phyloP scores from a whole-genome alignment of 2,329 filamentous ascomycete genomes.

The Sporothrix euskadiensis region DNA sequence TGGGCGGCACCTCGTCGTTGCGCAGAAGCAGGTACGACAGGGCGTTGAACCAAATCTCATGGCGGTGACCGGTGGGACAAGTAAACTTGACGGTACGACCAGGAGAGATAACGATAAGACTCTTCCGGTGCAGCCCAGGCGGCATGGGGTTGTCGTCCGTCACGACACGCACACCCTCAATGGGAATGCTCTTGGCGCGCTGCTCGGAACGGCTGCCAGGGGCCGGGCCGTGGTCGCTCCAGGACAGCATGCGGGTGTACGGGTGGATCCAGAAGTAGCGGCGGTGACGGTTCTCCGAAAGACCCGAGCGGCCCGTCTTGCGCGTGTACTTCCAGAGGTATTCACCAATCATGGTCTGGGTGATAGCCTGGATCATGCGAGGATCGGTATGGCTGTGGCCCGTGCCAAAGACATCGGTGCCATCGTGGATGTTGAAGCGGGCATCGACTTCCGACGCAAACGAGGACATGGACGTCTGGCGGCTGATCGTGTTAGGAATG shows the following conservation, averaged over 20 bases:
- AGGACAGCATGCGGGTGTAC: slow-evolving; percentile 94
- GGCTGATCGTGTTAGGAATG: slow-evolving; percentile 41
- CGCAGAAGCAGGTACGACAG: slow-evolving; percentile 88
- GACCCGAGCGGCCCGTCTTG: slow-evolving; percentile 82
- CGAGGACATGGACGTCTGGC: slow-evolving; percentile 87
- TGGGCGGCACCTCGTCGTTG: slow-evolving; percentile 49
- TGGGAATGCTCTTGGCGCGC: slow-evolving; percentile 83
- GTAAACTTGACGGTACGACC: slow-evolving; percentile 91
- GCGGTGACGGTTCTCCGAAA: slow-evolving; percentile 86
- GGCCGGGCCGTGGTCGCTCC: slow-evolving; percentile 88
- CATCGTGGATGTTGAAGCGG: slow-evolving; percentile 76
- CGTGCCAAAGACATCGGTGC: slow-evolving; percentile 46
- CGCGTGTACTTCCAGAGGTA: slow-evolving; percentile 99
- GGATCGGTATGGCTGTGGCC: slow-evolving; percentile 80
- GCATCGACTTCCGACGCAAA: slow-evolving; percentile 93
- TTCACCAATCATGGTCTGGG: slow-evolving; percentile 99
- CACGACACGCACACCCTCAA: slow-evolving; percentile 89
- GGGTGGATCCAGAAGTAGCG: slow-evolving; percentile 99
- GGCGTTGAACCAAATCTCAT: slow-evolving; percentile 98
- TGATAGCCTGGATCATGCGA: slow-evolving; percentile 98
- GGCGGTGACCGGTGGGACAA: slow-evolving; percentile 86
- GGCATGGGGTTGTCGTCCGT: slow-evolving; percentile 94
- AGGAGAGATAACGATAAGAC: slow-evolving; percentile 84
- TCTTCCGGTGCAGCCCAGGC: slow-evolving; percentile 91
- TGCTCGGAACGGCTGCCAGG: slow-evolving; percentile 73